A percentile compares a stretch with the other conserved stretches of the same genome.
phyloP scores from a whole-genome alignment of 371 early-diverging fungal genomes.

The Phascolomyces articulosus region DNA sequence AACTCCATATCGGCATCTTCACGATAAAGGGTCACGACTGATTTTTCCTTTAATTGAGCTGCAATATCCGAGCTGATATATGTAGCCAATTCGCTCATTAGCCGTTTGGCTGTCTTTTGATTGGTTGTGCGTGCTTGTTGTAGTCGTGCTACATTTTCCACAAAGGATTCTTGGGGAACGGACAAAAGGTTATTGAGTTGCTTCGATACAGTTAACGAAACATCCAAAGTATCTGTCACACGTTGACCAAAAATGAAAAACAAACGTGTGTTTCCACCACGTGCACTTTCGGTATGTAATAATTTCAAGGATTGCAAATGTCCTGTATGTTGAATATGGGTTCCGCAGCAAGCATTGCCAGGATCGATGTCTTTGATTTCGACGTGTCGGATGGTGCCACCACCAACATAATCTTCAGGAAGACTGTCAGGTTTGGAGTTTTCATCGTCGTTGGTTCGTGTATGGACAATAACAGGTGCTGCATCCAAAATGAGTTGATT shows the following conservation, averaged over 20 bases:
- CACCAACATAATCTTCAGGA: constrained; percentile 68
- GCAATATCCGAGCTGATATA: constrained; percentile 45
- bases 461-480: constrained; percentile 53
- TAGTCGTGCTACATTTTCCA: constrained; percentile 55
- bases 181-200: constrained; percentile 58
- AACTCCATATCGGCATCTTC: constrained; percentile 70
- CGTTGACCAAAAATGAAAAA: constrained; percentile 73
- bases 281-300: constrained; percentile 66
- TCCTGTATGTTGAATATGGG: constrained; percentile 64
- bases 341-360: constrained; percentile 83
- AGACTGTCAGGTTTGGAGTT: constrained; percentile 50
- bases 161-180: constrained; percentile 61
- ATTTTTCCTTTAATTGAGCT: constrained; percentile 31
- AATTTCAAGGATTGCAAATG: constrained; percentile 70
- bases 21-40: constrained; percentile 45
- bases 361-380: constrained; percentile 61
- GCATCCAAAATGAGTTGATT: constrained; percentile 62
- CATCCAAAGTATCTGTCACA: constrained; percentile 53
- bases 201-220: constrained; percentile 46
- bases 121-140: constrained; percentile 45
- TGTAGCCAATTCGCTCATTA: constrained; percentile 53
- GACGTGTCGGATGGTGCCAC: constrained; percentile 62
- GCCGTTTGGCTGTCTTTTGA: constrained; percentile 44
- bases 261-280: constrained; percentile 70
- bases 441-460: constrained; percentile 26